Evolutionary conservation across 2,329 filamentous ascomycete genomes (phyloP), one percentile per base, ranked within the genome.

Genomic region (Fusarium agapanthi): DNA sequence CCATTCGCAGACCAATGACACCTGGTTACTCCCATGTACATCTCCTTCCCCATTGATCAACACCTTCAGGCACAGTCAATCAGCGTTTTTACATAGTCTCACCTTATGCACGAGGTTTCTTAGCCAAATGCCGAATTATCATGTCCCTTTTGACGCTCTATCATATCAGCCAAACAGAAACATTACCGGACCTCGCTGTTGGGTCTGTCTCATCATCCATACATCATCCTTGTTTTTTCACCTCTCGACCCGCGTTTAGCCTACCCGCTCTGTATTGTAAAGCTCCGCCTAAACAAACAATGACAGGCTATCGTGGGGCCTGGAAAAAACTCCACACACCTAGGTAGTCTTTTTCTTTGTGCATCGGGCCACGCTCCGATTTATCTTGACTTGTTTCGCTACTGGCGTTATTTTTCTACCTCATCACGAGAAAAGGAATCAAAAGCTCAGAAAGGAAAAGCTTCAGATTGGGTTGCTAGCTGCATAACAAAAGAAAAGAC

Each of bases 221-320:
- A 47, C 69, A 65, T 72, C 56, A 72, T 72, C 57, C 65, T 41
- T 55, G 71, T 58, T 67, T 53, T 67, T 72, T 15, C 11, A 64
- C 67, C 61, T 41, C 37, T 43, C 53, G 62, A 61, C 75, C 70
- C 72, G 73, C 63, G 63, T 75, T 74, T 76, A 77, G 75, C 72
- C 62, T 75, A 75, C 67, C 75, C 75, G 74, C 75, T 69, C 61
- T 65, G 55, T 61, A 65, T 51, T 65, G 56, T 63, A 67, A 34
- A 73, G 71, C 71, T 67, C 63, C 57, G 37, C 61, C 65, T 56
- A 65, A 68, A 65, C 51, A 59, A 45, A 50, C 43, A 59, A 51
- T 48, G 51, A 59, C 58, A 65, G 65, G 69, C 69, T 68, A 53
- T 55, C 43, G 50, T 70, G 65, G 59, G 55, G 53, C 47, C 69